Conservation (phyloP, 2,329 filamentous ascomycete genomes). For the Alternaria dauci region DNA sequence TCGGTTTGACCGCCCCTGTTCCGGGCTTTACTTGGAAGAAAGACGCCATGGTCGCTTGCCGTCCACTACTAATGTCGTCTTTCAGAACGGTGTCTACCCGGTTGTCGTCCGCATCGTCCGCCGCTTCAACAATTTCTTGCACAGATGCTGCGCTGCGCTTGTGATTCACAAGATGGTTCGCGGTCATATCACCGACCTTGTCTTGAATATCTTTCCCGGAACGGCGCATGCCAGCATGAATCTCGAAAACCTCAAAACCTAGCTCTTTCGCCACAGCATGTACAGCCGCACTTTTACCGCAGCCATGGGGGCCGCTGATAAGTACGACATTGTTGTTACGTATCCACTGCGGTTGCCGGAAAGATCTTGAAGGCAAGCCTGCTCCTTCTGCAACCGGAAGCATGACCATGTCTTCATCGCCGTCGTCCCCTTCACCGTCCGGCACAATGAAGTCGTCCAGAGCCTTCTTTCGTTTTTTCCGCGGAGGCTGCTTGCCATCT, state of each 20-base stretch:
- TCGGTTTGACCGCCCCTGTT: constrained; percentile 31
- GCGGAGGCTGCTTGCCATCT: constrained; percentile 38
- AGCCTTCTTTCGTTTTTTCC: constrained; percentile 70
- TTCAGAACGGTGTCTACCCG: constrained; percentile 57
- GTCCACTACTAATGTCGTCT: constrained; percentile 69
- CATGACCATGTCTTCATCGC: constrained; percentile 65
- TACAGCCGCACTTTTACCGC: constrained; percentile 91
- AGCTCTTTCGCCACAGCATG: constrained; percentile 93
- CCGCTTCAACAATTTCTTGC: constrained; percentile 14
- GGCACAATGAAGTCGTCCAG: constrained; percentile 49
- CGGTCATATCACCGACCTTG: constrained; percentile 94
- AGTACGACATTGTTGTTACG: constrained; percentile 76
- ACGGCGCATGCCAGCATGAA: constrained; percentile 82
- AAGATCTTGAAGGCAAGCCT: constrained; percentile 56
- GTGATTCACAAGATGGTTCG: constrained; percentile 84
- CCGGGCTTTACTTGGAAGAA: constrained; percentile 71
- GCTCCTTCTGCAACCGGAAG: constrained; percentile 71
- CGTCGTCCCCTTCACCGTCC: constrained; percentile 44
- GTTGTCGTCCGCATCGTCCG: constrained; percentile 49
- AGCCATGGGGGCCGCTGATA: constrained; percentile 86
- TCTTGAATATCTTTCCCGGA: constrained; percentile 91
- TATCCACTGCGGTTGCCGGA: constrained; percentile 42
- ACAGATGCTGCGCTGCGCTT: constrained; percentile 43
- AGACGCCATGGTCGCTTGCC: constrained; percentile 79
- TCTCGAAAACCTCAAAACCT: constrained; percentile 93